phyloP scores from a whole-genome alignment of 2,329 filamentous ascomycete genomes.

The Fusarium nisikadoi region DNA sequence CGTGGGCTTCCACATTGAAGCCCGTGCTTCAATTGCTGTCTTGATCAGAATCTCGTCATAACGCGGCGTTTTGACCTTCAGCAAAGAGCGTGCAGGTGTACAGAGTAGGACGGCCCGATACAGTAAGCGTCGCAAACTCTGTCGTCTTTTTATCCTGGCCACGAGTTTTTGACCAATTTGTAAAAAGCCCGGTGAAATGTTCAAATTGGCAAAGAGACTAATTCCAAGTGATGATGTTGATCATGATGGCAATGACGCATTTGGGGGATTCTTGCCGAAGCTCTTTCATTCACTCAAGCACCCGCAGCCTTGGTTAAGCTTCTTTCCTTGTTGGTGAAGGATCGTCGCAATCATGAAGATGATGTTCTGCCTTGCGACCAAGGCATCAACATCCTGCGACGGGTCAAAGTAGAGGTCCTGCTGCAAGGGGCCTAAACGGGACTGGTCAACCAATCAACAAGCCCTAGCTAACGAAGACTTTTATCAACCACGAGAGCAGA shows the following conservation, averaged over 20 bases:
- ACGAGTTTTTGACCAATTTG: slow-evolving; percentile 3
- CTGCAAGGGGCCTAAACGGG: slow-evolving; percentile 27
- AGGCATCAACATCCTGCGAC: slow-evolving; percentile 26
- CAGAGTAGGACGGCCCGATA: slow-evolving; percentile 4
- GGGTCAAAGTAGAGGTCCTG: slow-evolving; percentile 12
- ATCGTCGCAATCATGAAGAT: slow-evolving; percentile 24
- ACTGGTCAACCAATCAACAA: slow-evolving; percentile 27
- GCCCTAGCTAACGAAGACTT: slow-evolving; percentile 10
- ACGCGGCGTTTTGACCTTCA: not conserved
- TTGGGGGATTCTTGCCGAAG: slow-evolving; percentile 7
- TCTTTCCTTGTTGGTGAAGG: slow-evolving; percentile 35
- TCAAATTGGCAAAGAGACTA: not conserved
- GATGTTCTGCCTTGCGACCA: slow-evolving; percentile 33
- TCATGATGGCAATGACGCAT: slow-evolving; percentile 31
- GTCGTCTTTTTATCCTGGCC: not conserved
- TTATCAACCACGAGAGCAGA: slow-evolving; percentile 11
- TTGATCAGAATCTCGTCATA: slow-evolving; percentile 28
- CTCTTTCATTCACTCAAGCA: slow-evolving; percentile 12
- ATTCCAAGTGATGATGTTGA: slow-evolving; percentile 21
- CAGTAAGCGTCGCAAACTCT: slow-evolving; percentile 3
- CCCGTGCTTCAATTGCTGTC: not conserved
- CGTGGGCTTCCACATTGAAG: slow-evolving; percentile 4
- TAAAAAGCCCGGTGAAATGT: not conserved
- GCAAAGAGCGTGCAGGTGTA: slow-evolving; percentile 37
- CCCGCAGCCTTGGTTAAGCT: slow-evolving; percentile 17